These are phyloP conservation scores for Chloropicon primus DNA, from an alignment of 139 green algal genomes.

Conservation along the genomic window DNA sequence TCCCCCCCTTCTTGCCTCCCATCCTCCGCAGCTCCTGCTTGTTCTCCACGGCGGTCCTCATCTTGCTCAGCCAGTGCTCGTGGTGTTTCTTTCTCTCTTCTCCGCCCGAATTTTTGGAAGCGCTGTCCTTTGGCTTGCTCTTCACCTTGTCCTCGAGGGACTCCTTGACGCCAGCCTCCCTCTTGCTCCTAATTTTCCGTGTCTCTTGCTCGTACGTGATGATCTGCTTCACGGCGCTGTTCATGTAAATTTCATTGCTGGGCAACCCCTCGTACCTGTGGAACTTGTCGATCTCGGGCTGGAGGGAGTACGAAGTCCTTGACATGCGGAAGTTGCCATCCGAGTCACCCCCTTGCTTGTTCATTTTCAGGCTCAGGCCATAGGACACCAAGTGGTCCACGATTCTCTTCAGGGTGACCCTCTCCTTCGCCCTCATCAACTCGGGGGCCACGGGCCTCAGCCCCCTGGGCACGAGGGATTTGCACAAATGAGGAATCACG, in stretches of 20 bases:
- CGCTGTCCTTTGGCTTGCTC: conserved; percentile 11
- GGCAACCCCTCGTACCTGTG: conserved; percentile 19
- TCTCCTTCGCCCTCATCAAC: not conserved
- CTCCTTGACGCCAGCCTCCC: not conserved
- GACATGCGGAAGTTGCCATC: not conserved
- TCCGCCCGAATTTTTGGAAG: not conserved
- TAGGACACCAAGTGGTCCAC: not conserved
- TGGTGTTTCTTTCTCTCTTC: not conserved
- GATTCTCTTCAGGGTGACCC: not conserved
- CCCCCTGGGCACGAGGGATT: not conserved
- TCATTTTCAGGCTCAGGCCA: not conserved
- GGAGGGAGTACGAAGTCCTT: conserved; percentile 12
- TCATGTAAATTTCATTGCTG: not conserved
- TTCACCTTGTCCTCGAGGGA: conserved; percentile 26
- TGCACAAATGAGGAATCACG: not conserved
- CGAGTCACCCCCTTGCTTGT: not conserved
- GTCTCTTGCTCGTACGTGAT: conserved; percentile 37
- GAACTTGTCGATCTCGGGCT: conserved; percentile 32
- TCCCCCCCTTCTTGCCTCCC: not conserved
- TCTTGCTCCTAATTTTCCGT: not conserved
- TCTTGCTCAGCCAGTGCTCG: conserved; percentile 11
- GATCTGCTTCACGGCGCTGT: conserved; percentile 42
- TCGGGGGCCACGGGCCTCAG: not conserved
- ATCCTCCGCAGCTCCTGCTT: not conserved
- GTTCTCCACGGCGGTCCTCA: conserved; percentile 10